Evolutionary conservation across 2,329 filamentous ascomycete genomes (phyloP).

Genomic region (Colletotrichum camelliae): DNA sequence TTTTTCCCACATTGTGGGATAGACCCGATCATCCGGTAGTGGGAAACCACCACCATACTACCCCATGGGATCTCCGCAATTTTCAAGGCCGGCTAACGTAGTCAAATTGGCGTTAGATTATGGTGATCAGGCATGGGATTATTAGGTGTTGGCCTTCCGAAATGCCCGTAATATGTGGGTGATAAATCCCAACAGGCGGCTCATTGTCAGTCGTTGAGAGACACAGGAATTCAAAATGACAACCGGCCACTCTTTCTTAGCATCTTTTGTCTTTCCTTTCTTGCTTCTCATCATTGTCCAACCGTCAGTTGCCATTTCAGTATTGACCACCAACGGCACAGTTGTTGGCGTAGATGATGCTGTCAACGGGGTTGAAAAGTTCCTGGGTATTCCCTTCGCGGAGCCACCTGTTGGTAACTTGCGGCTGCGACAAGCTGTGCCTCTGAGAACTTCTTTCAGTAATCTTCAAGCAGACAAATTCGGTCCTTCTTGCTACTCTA

Average conservation of each 20-base stretch:
- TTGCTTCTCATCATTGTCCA: rapidly evolving
- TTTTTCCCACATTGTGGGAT: neutral
- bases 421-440: constrained; percentile 55
- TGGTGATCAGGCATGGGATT: neutral
- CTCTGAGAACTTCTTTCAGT: constrained; percentile 49
- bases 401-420: constrained; percentile 45
- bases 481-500: constrained; percentile 49
- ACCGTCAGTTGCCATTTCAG: neutral
- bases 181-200: neutral
- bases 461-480: constrained; percentile 43
- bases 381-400: constrained; percentile 49
- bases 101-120: neutral
- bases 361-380: constrained; percentile 25
- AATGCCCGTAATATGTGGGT: neutral
- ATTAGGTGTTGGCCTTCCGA: neutral
- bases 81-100: neutral
- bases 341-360: neutral
- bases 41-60: neutral
- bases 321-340: neutral
- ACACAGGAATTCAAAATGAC: rapidly evolving
- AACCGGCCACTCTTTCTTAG: neutral
- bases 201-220: neutral
- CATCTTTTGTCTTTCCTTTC: neutral
- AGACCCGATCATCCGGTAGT: neutral
- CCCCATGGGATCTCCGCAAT: neutral